Evolutionary conservation across 768 basidiomycete species (phyloP), one percentile per base, ranked within the genome.

Genomic region (Trametes punicea): DNA sequence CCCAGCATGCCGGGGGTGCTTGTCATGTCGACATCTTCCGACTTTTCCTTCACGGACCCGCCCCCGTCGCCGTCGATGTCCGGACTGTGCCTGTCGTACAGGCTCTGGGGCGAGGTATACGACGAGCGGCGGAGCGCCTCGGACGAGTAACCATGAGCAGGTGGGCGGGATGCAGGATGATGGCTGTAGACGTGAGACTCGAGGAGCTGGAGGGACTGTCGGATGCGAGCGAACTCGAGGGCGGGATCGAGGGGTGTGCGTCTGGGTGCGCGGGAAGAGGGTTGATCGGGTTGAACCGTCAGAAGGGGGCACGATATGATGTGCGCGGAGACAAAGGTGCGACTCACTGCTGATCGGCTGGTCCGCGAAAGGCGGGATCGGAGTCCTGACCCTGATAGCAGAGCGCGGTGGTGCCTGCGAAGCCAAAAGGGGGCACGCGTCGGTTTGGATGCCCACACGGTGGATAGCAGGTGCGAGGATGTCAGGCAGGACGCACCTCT

Each of bases 361-460:
- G 84, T 74, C 85, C 82, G 70, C 77, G 69, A n/a, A 65, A 64
- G 46, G 74, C 70, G 65, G 81, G 80, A 50, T 72, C 74, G 59
- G 69, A 70, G 56, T 88, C 88, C 67, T 82, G 82, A 51, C 81
- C 84, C 68, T 89, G 86, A 74, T 91, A 91, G 74, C 90, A 93
- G 64, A 79, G 79, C 31, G 87, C 82, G 65, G 87, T 82, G 31
- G 90, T 92, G 55, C 90, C 89, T 91, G 66, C 56, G 56, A 8
- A 62, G 56, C 46, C 26, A 55, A 57, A 55, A 64, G 20, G n/a
- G n/a, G 55, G 57, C 48, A 50, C 16, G 57, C 29, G 50, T 59
- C 39, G 39, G 59, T 40, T 21, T 25, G 21, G 29, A 30, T 9
- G 30, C n/a, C n/a, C n/a, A n/a, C 9, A n/a, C 31, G 36, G 62